These are phyloP conservation scores for Ophiocordyceps unilateralis DNA, from an alignment of 2,329 filamentous ascomycete genomes.

Conservation along the genomic window DNA sequence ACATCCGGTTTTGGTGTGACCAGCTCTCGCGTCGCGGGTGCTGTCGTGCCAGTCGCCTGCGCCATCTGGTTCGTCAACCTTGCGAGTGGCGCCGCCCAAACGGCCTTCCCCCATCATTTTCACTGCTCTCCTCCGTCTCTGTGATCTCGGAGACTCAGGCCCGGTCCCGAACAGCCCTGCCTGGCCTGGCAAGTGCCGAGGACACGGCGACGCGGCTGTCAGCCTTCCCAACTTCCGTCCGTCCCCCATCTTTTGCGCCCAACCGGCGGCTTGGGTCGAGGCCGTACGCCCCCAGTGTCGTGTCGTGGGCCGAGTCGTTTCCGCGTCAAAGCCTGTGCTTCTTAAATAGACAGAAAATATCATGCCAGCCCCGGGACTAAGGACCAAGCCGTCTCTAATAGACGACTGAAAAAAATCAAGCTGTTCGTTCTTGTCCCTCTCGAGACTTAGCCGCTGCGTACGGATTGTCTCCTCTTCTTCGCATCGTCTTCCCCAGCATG, in stretches of 20 bases:
- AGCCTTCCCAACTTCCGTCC: neutral
- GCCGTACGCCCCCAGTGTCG: neutral
- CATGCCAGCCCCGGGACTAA: neutral
- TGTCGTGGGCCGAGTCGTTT: neutral
- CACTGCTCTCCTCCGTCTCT: neutral
- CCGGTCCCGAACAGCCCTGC: neutral
- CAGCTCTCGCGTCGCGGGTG: neutral
- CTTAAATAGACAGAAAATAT: neutral
- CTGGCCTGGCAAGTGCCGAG: neutral
- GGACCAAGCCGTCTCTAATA: too few species aligned
- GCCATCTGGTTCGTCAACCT: slow-evolving; percentile 5
- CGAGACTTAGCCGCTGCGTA: neutral
- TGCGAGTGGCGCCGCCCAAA: slow-evolving; percentile 8
- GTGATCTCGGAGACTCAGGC: neutral
- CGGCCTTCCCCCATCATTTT: too few species aligned
- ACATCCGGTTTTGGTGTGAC: neutral
- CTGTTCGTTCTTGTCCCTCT: too few species aligned
- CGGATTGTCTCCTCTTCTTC: neutral
- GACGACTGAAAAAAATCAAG: too few species aligned
- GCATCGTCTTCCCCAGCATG: neutral
- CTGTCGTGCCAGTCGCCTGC: neutral
- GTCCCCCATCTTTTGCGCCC: neutral
- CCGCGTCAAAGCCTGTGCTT: too few species aligned
- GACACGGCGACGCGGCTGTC: neutral
- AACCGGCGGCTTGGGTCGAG: neutral